phyloP scores from a whole-genome alignment of 2,329 filamentous ascomycete genomes.

The Knufia fluminis region DNA sequence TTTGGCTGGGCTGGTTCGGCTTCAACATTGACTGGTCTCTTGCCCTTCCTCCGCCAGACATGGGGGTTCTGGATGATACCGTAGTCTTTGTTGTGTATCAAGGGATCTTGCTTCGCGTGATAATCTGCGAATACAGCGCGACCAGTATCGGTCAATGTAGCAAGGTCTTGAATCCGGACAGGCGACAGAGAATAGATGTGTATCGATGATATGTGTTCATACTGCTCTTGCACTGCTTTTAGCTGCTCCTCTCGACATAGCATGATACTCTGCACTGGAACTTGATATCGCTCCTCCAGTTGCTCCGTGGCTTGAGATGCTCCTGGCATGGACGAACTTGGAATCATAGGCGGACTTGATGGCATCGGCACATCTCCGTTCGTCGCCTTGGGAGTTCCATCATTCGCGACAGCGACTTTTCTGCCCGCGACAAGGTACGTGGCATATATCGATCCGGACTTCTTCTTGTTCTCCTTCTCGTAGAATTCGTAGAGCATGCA shows the following conservation, averaged over 20 bases:
- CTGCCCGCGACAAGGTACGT: constrained; percentile 81
- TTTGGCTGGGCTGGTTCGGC: constrained; percentile 14
- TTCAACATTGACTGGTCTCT: constrained; percentile 26
- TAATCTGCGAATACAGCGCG: constrained; percentile 49
- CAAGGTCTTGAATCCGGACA: constrained; percentile 60
- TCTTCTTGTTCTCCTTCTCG: constrained; percentile 64
- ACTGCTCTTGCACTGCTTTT: constrained; percentile 56
- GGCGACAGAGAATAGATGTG: constrained; percentile 81
- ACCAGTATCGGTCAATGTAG: constrained; percentile 61
- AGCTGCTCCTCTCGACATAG: constrained; percentile 66
- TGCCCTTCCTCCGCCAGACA: constrained; percentile 45
- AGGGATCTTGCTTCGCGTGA: constrained; percentile 49
- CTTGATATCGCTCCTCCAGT: constrained; percentile 37
- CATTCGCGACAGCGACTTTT: constrained; percentile 32
- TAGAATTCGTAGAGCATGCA: constrained; percentile 87
- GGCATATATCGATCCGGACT: constrained; percentile 67
- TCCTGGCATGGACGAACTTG: constrained; percentile 35
- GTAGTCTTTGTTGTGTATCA: constrained; percentile 52
- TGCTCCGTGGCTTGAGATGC: constrained; percentile 30
- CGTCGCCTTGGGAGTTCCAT: constrained; percentile 34
- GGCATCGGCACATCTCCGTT: constrained; percentile 57
- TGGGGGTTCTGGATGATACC: constrained; percentile 67
- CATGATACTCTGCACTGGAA: constrained; percentile 51
- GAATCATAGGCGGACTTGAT: constrained; percentile 49
- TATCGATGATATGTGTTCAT: constrained; percentile 65